Percentiles rank a stretch among this genome's conserved stretches.
These are phyloP conservation scores for Flaveria trinervia DNA, from an alignment of 129 eudicot species.

Conservation along the genomic window DNA sequence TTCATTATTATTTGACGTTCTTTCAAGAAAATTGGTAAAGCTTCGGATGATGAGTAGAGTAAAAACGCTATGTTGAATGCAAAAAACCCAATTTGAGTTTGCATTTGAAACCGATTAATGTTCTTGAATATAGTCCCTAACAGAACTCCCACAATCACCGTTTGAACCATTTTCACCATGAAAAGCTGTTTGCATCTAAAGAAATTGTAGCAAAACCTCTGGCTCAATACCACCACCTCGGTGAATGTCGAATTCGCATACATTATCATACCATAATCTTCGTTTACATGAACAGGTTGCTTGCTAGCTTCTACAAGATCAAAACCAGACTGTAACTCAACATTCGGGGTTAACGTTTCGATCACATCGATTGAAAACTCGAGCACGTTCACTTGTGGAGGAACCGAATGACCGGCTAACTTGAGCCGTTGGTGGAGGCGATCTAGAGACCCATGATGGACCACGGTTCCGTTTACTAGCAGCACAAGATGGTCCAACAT, in stretches of 20 bases:
- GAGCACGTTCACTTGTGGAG: slow-evolving; percentile 65
- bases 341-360: slow-evolving; percentile 36
- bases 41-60: slow-evolving; percentile 70
- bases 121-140: slow-evolving; percentile 57
- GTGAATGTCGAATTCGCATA: slow-evolving; percentile 43
- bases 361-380: slow-evolving; percentile 68
- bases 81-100: slow-evolving; percentile 68
- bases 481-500: slow-evolving; percentile 55
- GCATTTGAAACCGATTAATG: slow-evolving; percentile 36
- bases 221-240: slow-evolving; percentile 59
- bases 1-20: slow-evolving; percentile 58
- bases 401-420: slow-evolving; percentile 53
- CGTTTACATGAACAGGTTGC: slow-evolving; percentile 17
- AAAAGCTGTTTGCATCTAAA: slow-evolving; percentile 63
- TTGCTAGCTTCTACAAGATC: slow-evolving; percentile 22
- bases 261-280: slow-evolving; percentile 16
- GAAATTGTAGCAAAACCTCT: slow-evolving; percentile 60
- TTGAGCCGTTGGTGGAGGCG: slow-evolving; percentile 52
- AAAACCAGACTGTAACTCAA: slow-evolving; percentile 15
- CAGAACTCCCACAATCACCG: slow-evolving; percentile 49
- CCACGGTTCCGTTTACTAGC: slow-evolving; percentile 49
- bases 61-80: slow-evolving; percentile 69
- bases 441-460: slow-evolving; percentile 56
- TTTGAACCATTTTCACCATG: slow-evolving; percentile 46
- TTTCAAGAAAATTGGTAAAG: slow-evolving; percentile 73